A percentile compares a stretch with the other conserved stretches of the same genome.
Conservation (phyloP, 1,284 basidiomycete species). For the Cerrena zonata region DNA sequence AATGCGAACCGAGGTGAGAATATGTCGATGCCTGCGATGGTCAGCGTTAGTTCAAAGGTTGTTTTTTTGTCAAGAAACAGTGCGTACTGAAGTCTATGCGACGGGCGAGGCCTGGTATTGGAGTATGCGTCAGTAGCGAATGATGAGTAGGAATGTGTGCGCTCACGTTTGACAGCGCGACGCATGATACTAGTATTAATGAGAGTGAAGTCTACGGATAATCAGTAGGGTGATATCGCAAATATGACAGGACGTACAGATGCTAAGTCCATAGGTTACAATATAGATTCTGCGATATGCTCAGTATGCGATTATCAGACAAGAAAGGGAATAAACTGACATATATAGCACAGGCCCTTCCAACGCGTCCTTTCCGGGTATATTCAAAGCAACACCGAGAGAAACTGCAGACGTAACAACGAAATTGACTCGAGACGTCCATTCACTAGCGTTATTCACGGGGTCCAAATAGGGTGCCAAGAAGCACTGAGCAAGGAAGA, state of each 20-base stretch:
- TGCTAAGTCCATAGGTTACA: constrained; percentile 59
- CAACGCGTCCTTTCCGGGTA: constrained; percentile 49
- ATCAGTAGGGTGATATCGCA: constrained; percentile 5
- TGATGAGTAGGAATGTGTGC: no score
- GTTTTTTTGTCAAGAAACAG: background rate
- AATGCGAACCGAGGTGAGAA: constrained; percentile 65
- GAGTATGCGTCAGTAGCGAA: constrained; percentile 2
- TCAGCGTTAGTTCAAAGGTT: constrained; percentile 6
- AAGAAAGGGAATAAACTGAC: constrained; percentile 34
- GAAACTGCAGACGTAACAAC: constrained; percentile 59
- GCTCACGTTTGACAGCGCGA: constrained; percentile 53
- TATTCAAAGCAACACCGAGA: constrained; percentile 50
- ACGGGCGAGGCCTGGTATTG: constrained; percentile 42
- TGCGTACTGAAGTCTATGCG: constrained; percentile 72
- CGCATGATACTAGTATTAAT: constrained; percentile 49
- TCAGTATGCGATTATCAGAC: constrained; percentile 2
- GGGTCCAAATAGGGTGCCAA: constrained; percentile 67
- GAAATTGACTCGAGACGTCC: constrained; percentile 67
- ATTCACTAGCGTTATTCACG: constrained; percentile 73
- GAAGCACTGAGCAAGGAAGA: constrained; percentile 59
- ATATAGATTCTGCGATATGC: constrained; percentile 50
- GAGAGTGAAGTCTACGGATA: constrained; percentile 52
- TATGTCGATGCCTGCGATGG: constrained; percentile 62
- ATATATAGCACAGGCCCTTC: constrained; percentile 58
- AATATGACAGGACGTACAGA: constrained; percentile 41